Base-by-base conservation (phyloP, 176 grass and related monocot species). In the Aegilops longissima region DNA sequence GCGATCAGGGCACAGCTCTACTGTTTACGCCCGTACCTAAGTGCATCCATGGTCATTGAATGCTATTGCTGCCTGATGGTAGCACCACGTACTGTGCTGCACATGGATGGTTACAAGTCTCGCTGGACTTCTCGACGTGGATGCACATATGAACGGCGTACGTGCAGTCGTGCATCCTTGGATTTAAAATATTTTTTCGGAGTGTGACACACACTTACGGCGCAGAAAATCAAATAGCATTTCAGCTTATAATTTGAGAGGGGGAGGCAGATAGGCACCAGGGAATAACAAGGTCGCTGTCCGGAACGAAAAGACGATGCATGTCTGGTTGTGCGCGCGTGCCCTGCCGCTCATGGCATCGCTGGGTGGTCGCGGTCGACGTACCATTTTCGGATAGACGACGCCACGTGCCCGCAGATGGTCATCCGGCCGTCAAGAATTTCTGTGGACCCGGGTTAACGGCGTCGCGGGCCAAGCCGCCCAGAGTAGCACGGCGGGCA, bases 261-360 rank as follows among this genome's bases (percentile, higher is more conserved):
- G 31, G 16, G 31, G 8, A 69, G 66, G 66, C 16, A 61, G 58
- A 61, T 20, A 61, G 20, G 9, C 21, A 61, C 58, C 0, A 21
- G 2, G 8, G 18, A 61, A 61, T n/a, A 56, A 56, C 9, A 36
- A 54, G 73, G 14, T 79, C 87, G 14, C 65, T 21, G 14, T 84
- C 54, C 9, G 36, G 6, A 67, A 29, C 51, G 52, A 79, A 84
- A 79, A 88, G 56, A 88, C 38, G 65, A 59, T 12, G 74, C 66
- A 1, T 61, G 81, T 78, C 87, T 40, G 4, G 21, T 72, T 12
- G 40, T 30, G 81, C 27, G 66, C 35, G 27, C 23, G 70, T 38
- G 61, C 79, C 79, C 86, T 87, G 79, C 70, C 79, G 33, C 20
- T 13, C 35, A 87, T 71, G 86, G 86, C 84, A 79, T 61, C 67